Conservation (phyloP, 306 rosid species). For the Datisca glomerata region DNA sequence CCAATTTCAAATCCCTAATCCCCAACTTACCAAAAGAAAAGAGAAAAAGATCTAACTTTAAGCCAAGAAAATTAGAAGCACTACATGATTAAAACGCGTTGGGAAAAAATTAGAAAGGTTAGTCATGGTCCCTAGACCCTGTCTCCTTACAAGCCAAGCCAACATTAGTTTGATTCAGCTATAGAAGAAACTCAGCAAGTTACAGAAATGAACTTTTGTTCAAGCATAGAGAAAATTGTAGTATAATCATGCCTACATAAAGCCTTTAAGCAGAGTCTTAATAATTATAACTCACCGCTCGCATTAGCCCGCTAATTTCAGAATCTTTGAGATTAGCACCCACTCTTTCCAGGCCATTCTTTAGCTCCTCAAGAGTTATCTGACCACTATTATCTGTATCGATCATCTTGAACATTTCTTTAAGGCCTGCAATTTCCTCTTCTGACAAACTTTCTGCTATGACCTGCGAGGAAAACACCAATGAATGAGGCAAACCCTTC, state of each 20-base stretch:
- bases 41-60: too few relatives aligned
- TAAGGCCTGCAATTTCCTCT: conserved; percentile 92
- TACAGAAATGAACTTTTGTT: background rate
- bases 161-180: too few relatives aligned
- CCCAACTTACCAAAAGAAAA: too few relatives aligned
- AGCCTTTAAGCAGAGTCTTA: conserved; percentile 3
- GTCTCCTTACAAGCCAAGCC: too few relatives aligned
- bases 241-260: conserved; percentile 9
- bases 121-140: too few relatives aligned
- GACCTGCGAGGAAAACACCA: conserved; percentile 34
- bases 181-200: background rate
- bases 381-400: conserved; percentile 86
- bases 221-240: too few relatives aligned
- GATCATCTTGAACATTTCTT: conserved; percentile 90
- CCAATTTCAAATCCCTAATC: too few relatives aligned
- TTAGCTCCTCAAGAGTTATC: conserved; percentile 77
- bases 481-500: conserved; percentile 16
- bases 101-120: too few relatives aligned
- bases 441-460: conserved; percentile 86
- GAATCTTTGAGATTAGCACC: conserved; percentile 72
- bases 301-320: conserved; percentile 71
- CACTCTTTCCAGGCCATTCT: conserved; percentile 74
- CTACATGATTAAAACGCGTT: too few relatives aligned
- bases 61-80: too few relatives aligned
- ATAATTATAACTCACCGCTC: conserved; percentile 49